Percentiles rank a stretch among this genome's conserved stretches.
phyloP scores from a whole-genome alignment of 23 red algal genomes.

The Agarophyton chilense region DNA sequence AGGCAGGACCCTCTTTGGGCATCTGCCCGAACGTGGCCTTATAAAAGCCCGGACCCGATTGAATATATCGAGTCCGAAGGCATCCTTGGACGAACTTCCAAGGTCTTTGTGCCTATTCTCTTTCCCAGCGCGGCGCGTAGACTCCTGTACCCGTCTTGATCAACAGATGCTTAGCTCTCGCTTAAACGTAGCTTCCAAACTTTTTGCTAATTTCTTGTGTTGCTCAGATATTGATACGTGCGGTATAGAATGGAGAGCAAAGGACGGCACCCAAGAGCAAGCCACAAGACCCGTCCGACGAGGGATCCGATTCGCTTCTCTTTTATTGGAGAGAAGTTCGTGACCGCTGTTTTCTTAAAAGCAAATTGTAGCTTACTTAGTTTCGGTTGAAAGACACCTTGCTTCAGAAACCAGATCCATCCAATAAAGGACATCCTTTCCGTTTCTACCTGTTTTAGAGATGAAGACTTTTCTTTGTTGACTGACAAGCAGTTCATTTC shows the following conservation, averaged over 20 bases:
- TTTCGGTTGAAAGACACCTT: neutral
- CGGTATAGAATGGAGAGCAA: slow-evolving; percentile 1
- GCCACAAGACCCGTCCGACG: neutral
- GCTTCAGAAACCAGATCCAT: slow-evolving; percentile 7
- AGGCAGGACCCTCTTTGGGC: too few relatives aligned
- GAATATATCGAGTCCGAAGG: too few relatives aligned
- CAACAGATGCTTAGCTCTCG: too few relatives aligned
- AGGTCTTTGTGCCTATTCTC: too few relatives aligned
- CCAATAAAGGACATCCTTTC: slow-evolving; percentile 3
- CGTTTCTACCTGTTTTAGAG: neutral
- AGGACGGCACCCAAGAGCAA: neutral
- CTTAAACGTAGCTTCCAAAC: too few relatives aligned
- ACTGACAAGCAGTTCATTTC: neutral
- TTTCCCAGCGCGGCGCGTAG: too few relatives aligned
- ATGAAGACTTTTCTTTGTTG: neutral
- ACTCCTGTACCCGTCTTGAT: too few relatives aligned
- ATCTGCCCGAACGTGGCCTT: too few relatives aligned
- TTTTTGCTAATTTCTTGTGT: neutral
- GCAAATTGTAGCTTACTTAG: neutral
- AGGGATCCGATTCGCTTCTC: neutral
- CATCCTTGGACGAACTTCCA: too few relatives aligned
- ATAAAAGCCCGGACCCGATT: too few relatives aligned
- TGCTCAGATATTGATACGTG: neutral
- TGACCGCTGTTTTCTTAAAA: neutral
- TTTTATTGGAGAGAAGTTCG: neutral